Base-by-base conservation (phyloP, 805 yeast genomes). In the Wickerhamomyces pijperi region DNA sequence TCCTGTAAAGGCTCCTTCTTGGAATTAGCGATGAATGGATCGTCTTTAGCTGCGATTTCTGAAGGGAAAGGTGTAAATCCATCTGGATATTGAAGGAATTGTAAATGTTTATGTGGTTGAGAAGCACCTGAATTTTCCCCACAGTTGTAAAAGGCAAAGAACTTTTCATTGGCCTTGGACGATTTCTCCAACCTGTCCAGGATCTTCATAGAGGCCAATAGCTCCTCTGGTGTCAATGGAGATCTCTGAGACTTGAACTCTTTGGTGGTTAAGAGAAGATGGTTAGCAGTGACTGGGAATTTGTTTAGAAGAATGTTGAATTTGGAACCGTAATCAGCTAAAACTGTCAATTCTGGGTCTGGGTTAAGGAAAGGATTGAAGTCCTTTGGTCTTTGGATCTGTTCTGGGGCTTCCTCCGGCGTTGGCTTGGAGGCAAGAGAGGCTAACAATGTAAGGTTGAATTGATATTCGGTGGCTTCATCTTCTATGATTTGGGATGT, bases 61-160 rank as follows among this genome's bases (percentile, higher is more conserved):
- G 75, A 78, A 38, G 84, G 81, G 54, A 72, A 76, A 6, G 82
- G 72, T 1, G 58, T 59, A 54, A 76, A 78, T 18, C 66, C 61
- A 7, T 61, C 55, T 2, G 95, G 94, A 34, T 83, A 63, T 34
- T 76, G 67, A 70, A 90, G 65, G 59, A 88, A 78, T 60, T 92
- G 98, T 45, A 92, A 60, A 60, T 90, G 98, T 55, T 84, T 86
- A 63, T 90, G 98, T 36, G 83, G 80, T 53, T 87, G 92, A 0
- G 96, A 86, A n/a, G 95, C 95, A 2, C 97, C 98, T 45, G 94
- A 76, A 48, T 76, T 70, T 16, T 78, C 76, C 7, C 98, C 98
- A 53, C 85, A 78, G 59, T 90, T 90, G 69, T 76, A 90, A 59
- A 90, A 90, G 0, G 87, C 87, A 55, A 88, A 67, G 68, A 83